These are phyloP conservation scores for Didymella segeticola DNA, from an alignment of 2,329 filamentous ascomycete genomes.

Conservation along the genomic window DNA sequence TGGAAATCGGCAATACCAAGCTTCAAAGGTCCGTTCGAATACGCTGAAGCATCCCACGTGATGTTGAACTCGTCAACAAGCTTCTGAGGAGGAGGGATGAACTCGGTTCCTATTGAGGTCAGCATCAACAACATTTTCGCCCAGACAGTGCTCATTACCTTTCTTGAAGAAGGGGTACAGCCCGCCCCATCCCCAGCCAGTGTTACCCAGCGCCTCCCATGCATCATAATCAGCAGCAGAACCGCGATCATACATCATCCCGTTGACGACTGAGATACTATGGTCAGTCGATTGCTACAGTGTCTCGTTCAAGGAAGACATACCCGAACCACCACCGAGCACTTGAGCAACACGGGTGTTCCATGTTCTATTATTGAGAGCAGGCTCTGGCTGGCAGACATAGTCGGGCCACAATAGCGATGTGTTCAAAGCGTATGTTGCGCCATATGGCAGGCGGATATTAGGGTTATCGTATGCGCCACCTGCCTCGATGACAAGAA, in stretches of 20 bases:
- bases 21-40: slow-evolving; percentile 37
- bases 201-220: slow-evolving; percentile 66
- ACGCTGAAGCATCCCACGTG: slow-evolving; percentile 34
- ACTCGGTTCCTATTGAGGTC: slow-evolving; percentile 20
- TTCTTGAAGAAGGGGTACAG: slow-evolving; percentile 45
- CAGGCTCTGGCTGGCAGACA: slow-evolving; percentile 28
- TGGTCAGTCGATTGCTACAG: background rate
- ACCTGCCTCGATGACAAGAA: slow-evolving; percentile 41
- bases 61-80: slow-evolving; percentile 25
- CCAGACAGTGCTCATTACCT: background rate
- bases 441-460: slow-evolving; percentile 32
- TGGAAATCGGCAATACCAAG: slow-evolving; percentile 37
- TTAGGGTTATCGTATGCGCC: slow-evolving; percentile 30
- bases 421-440: slow-evolving; percentile 28
- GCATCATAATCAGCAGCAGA: slow-evolving; percentile 55
- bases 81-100: slow-evolving; percentile 27
- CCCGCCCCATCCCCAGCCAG: slow-evolving; percentile 65
- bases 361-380: slow-evolving; percentile 25
- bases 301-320: slow-evolving; percentile 23
- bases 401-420: slow-evolving; percentile 28
- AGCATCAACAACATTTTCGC: background rate
- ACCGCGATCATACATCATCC: slow-evolving; percentile 49
- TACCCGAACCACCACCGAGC: slow-evolving; percentile 32
- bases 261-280: slow-evolving; percentile 34
- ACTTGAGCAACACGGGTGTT: slow-evolving; percentile 27